phyloP scores from a whole-genome alignment of 441 rosid genomes.

The Croton laevigatus region DNA sequence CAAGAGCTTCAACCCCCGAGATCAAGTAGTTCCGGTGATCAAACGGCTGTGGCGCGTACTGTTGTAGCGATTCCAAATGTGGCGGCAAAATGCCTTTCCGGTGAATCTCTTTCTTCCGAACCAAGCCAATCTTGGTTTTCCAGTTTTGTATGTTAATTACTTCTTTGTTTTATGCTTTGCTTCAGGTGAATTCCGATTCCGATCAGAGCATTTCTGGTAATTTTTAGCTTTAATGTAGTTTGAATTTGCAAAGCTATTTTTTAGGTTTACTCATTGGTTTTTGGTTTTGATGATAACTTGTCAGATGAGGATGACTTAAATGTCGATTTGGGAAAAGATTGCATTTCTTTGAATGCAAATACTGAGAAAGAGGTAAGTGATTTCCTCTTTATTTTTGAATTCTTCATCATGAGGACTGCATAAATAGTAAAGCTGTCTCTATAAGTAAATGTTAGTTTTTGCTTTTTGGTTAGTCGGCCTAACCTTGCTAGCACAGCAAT shows the following conservation, averaged over 20 bases:
- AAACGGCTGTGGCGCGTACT: background rate
- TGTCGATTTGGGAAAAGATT: conserved; percentile 34
- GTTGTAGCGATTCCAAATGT: conserved; percentile 35
- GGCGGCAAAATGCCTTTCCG: conserved; percentile 55
- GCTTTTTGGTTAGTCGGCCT: background rate
- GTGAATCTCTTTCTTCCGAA: conserved; percentile 22
- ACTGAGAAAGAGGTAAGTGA: conserved; percentile 31
- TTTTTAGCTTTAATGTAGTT: background rate
- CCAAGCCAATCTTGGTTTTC: background rate
- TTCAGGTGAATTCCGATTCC: conserved; percentile 51
- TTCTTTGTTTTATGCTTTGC: background rate
- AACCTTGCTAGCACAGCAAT: background rate
- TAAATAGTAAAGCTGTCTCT: background rate
- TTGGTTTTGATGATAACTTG: conserved; percentile 3
- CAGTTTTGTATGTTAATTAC: background rate
- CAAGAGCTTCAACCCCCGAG: too few species aligned
- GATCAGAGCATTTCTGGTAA: conserved; percentile 84
- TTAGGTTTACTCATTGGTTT: background rate
- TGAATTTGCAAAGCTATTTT: conserved; percentile 5
- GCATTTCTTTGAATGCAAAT: conserved; percentile 32
- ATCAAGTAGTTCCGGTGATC: too few species aligned
- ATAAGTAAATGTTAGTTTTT: background rate
- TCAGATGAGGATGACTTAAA: conserved; percentile 58
- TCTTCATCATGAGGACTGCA: background rate
- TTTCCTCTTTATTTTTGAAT: background rate